Percentiles rank a stretch among this genome's conserved stretches.
phyloP scores from a whole-genome alignment of 2,329 filamentous ascomycete species.

The Xylariaceae sp. region DNA sequence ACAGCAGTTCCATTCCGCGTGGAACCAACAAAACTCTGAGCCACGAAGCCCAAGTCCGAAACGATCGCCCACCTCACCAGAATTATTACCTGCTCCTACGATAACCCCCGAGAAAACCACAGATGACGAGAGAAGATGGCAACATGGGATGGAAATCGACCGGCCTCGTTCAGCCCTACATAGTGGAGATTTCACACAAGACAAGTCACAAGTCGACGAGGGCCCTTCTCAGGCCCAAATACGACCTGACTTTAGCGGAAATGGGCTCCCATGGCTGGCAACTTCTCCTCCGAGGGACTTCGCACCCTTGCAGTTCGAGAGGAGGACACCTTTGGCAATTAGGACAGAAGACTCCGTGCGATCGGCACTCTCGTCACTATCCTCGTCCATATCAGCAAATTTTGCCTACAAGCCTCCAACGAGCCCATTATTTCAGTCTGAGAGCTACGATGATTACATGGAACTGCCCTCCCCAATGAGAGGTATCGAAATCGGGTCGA shows the following conservation, averaged over 20 bases:
- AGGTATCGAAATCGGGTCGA: constrained; percentile 45
- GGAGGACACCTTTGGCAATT: constrained; percentile 28
- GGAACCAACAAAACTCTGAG: constrained; percentile 30
- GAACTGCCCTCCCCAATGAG: constrained; percentile 56
- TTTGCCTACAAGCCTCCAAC: constrained; percentile 87
- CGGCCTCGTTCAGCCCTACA: constrained; percentile 75
- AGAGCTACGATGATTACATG: constrained; percentile 77
- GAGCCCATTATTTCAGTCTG: constrained; percentile 84
- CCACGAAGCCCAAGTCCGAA: constrained; percentile 36
- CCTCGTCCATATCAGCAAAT: constrained; percentile 70
- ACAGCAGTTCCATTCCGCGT: constrained; percentile 35
- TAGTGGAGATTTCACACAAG: constrained; percentile 61
- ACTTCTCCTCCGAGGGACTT: constrained; percentile 55
- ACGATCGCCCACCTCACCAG: constrained; percentile 35
- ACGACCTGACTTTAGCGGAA: constrained; percentile 10
- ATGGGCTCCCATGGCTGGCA: constrained; percentile 43
- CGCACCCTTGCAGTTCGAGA: constrained; percentile 43
- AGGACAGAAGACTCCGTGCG: constrained; percentile 36
- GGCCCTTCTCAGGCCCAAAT: constrained; percentile 20
- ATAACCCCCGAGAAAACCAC: constrained; percentile 45
- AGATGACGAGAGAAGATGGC: constrained; percentile 41
- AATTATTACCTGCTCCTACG: constrained; percentile 43
- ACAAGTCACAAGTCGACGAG: constrained; percentile 28
- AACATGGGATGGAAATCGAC: constrained; percentile 64
- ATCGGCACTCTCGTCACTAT: constrained; percentile 56